A percentile compares a stretch with the other conserved stretches of the same genome.
Conservation (phyloP, 345 rosid genomes). For the Cardiospermum halicacabum region DNA sequence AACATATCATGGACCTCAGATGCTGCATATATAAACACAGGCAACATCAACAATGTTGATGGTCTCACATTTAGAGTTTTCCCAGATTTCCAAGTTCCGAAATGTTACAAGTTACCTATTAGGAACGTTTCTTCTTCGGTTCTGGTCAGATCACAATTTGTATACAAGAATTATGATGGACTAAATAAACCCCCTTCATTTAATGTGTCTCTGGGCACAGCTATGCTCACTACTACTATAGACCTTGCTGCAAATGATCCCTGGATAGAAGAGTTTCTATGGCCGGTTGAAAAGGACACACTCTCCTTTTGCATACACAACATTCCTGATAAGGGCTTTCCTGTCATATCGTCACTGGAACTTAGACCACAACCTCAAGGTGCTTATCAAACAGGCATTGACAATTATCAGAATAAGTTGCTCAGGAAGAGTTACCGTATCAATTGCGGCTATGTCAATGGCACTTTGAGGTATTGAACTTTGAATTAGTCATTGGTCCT, state of each 20-base stretch:
- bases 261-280: conserved; percentile 72
- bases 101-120: conserved; percentile 60
- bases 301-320: conserved; percentile 50
- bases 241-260: conserved; percentile 65
- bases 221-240: conserved; percentile 45
- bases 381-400: conserved; percentile 51
- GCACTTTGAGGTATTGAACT: conserved; percentile 45
- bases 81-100: conserved; percentile 39
- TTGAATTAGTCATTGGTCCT: neutral
- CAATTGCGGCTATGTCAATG: conserved; percentile 62
- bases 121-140: conserved; percentile 48
- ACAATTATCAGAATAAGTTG: conserved; percentile 29
- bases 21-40: conserved; percentile 42
- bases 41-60: conserved; percentile 38
- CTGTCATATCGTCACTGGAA: conserved; percentile 78
- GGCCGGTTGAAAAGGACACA: conserved; percentile 49
- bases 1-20: conserved; percentile 72
- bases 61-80: conserved; percentile 56
- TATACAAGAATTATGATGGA: conserved; percentile 75
- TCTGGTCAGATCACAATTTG: conserved; percentile 67
- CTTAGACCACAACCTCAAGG: conserved; percentile 70
- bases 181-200: conserved; percentile 62
- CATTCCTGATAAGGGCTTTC: conserved; percentile 48
- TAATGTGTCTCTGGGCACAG: conserved; percentile 64
- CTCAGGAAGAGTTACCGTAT: conserved; percentile 64